phyloP scores from a whole-genome alignment of 805 yeast species.

The Wickerhamomyces bovis region DNA sequence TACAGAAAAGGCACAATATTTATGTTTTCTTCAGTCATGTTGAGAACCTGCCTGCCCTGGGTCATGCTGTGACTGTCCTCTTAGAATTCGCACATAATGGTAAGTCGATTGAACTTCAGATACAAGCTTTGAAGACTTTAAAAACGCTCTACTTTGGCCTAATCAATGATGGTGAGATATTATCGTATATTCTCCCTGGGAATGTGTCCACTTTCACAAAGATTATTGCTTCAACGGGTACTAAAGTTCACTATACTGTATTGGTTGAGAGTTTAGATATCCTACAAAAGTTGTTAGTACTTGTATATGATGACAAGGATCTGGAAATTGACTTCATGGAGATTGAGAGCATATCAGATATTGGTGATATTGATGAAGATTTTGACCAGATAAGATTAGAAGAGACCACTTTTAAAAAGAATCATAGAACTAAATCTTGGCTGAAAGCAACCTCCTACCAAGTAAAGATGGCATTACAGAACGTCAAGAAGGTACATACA shows the following conservation, averaged over 20 bases:
- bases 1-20: conserved; percentile 15
- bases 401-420: conserved; percentile 16
- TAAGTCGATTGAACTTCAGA: conserved; percentile 26
- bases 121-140: conserved; percentile 30
- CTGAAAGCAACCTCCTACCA: conserved; percentile 47
- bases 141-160: conserved; percentile 28
- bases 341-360: conserved; percentile 13
- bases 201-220: conserved; percentile 40
- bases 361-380: conserved; percentile 8
- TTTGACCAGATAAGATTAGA: conserved; percentile 14
- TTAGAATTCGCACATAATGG: conserved; percentile 29
- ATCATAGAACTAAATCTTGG: conserved; percentile 47
- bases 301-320: conserved; percentile 38
- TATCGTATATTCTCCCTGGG: conserved; percentile 47
- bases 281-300: conserved; percentile 25
- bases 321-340: conserved; percentile 24
- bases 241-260: conserved; percentile 33
- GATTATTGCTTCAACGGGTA: conserved; percentile 26
- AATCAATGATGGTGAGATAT: conserved; percentile 39
- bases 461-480: conserved; percentile 36
- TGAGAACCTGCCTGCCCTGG: conserved; percentile 37
- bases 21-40: conserved; percentile 26
- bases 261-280: conserved; percentile 26
- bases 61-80: conserved; percentile 40
- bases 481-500: conserved; percentile 17